Evolutionary conservation across 768 basidiomycete species (phyloP).

Genomic region (Leccinum truebloodii): DNA sequence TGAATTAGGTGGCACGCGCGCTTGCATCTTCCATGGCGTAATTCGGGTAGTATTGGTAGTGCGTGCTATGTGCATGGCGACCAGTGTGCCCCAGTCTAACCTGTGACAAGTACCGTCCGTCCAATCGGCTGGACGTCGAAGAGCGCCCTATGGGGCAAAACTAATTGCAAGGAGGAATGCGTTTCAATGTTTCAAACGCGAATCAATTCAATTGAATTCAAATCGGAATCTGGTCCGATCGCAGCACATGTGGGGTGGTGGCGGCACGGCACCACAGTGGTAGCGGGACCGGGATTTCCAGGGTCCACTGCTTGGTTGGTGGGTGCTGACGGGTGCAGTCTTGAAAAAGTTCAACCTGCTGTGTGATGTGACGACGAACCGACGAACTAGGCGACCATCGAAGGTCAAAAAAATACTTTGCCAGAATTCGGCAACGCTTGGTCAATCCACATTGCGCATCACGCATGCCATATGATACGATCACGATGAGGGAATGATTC

Average conservation of each 20-base stretch:
- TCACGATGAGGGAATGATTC: not conserved
- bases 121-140: not conserved
- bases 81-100: not conserved
- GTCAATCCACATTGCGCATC: not conserved
- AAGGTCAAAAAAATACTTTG: not conserved
- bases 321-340: not conserved
- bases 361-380: not conserved
- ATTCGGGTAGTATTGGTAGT: not conserved
- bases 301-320: not conserved
- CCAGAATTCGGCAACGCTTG: not conserved
- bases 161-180: not conserved
- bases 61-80: not conserved
- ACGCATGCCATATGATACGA: not conserved
- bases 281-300: not conserved
- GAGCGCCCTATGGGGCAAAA: not conserved
- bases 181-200: not conserved
- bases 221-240: not conserved
- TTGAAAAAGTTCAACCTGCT: not conserved
- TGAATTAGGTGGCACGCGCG: slow-evolving; percentile 4
- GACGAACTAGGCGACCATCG: not conserved
- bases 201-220: not conserved
- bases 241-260: not conserved
- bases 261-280: not conserved
- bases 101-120: not conserved
- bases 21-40: not conserved